Percentiles rank a stretch among this genome's conserved stretches.
phyloP scores from a whole-genome alignment of 2,329 filamentous ascomycete genomes.

The Amauroascus niger region DNA sequence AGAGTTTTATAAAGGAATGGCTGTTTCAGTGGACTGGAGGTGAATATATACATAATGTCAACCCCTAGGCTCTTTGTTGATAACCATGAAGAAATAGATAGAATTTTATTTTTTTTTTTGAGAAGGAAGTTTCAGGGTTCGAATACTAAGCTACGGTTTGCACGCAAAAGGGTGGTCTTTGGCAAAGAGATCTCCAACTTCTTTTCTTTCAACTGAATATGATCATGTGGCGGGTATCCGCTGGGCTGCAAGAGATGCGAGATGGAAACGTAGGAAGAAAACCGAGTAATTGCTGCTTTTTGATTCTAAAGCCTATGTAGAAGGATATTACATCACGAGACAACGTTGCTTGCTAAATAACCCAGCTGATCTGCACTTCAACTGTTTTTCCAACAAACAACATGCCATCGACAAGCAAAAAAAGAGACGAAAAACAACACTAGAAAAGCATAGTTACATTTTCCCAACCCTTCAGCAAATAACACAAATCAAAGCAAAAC shows the following conservation, averaged over 20 bases:
- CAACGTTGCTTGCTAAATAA: slow-evolving; percentile 6
- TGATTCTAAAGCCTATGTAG: slow-evolving; percentile 1
- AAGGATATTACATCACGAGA: neutral
- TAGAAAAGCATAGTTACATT: slow-evolving; percentile 5
- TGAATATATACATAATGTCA: too few relatives aligned
- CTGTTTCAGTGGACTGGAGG: too few relatives aligned
- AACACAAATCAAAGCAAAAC: slow-evolving; percentile 4
- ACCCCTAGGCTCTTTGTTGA: too few relatives aligned
- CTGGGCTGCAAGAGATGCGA: neutral
- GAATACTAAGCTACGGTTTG: too few relatives aligned
- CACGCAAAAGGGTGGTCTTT: too few relatives aligned
- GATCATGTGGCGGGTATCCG: neutral
- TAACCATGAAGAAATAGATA: too few relatives aligned
- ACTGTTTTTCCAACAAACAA: slow-evolving; percentile 14
- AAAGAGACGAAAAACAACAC: neutral
- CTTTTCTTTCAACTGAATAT: neutral
- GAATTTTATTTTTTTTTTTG: too few relatives aligned
- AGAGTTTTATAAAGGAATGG: too few relatives aligned
- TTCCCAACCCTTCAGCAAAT: slow-evolving; percentile 9
- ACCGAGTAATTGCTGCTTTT: neutral
- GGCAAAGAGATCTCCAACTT: too few relatives aligned
- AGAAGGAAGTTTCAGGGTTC: too few relatives aligned
- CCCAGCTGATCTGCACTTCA: slow-evolving; percentile 37
- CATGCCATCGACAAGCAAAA: neutral
- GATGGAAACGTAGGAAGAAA: neutral